Evolutionary conservation across 2,329 filamentous ascomycete genomes (phyloP).

Genomic region (Proliferodiscus dingleyae): DNA sequence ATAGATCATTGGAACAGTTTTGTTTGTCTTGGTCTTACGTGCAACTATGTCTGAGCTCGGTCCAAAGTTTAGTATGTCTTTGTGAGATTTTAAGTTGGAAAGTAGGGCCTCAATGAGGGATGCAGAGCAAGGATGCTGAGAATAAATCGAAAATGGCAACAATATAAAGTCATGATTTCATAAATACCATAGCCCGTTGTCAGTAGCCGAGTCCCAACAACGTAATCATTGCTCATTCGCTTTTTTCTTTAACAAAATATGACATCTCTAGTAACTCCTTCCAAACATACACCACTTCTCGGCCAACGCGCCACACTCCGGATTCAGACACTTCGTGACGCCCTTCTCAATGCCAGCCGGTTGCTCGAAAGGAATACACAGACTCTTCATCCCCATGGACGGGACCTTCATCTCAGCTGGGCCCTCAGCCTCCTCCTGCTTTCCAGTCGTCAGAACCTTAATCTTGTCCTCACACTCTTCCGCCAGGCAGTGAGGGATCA

Average conservation of each 20-base stretch:
- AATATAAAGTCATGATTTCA: too few species aligned
- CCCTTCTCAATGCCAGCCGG: slow-evolving; percentile 73
- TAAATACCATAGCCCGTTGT: too few species aligned
- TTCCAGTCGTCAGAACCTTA: slow-evolving; percentile 84
- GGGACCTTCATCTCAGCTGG: slow-evolving; percentile 48
- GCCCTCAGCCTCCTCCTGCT: slow-evolving; percentile 50
- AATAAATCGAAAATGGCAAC: too few species aligned
- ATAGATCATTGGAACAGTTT: too few species aligned
- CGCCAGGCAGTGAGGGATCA: slow-evolving; percentile 85
- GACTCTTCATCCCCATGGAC: slow-evolving; percentile 70
- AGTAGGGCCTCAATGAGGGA: too few species aligned
- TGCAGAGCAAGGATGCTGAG: too few species aligned
- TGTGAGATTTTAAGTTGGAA: too few species aligned
- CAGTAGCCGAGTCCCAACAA: too few species aligned
- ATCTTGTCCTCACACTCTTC: slow-evolving; percentile 85
- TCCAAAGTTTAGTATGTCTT: too few species aligned
- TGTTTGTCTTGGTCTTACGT: too few species aligned
- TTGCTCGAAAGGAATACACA: slow-evolving; percentile 82
- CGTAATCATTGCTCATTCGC: too few species aligned
- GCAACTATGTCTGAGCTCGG: too few species aligned
- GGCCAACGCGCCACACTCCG: slow-evolving; percentile 71
- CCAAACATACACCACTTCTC: slow-evolving; percentile 94
- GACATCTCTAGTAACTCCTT: slow-evolving; percentile 42
- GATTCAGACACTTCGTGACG: slow-evolving; percentile 88
- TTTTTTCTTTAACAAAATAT: neutral